These are phyloP conservation scores for Colletotrichum sublineola DNA, from an alignment of 2,329 filamentous ascomycete genomes.

Conservation along the genomic window DNA sequence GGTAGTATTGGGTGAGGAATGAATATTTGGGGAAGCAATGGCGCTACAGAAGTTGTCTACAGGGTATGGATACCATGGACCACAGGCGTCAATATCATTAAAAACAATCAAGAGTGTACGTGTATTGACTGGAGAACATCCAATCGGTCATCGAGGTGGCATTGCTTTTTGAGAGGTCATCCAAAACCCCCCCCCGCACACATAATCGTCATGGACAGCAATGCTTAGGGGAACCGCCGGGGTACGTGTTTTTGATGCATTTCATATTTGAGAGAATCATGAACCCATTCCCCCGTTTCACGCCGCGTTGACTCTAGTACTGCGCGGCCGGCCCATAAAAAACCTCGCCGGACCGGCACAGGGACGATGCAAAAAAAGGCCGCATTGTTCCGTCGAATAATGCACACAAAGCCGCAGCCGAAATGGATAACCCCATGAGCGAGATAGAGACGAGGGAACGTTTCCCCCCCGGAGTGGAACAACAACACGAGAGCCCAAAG, in stretches of 20 bases:
- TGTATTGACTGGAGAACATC: too few relatives aligned
- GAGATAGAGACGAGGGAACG: constrained; percentile 12
- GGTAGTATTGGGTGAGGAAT: too few relatives aligned
- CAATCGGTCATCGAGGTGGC: too few relatives aligned
- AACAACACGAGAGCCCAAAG: constrained; percentile 35
- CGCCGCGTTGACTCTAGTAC: constrained; percentile 43
- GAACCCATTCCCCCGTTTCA: constrained; percentile 44
- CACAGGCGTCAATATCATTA: too few relatives aligned
- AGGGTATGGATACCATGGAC: too few relatives aligned
- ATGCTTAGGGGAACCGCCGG: constrained; percentile 18
- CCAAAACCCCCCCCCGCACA: not conserved
- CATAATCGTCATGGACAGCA: constrained; percentile 8
- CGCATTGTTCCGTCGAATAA: constrained; percentile 36
- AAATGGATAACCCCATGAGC: constrained; percentile 28
- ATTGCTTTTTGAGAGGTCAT: not conserved
- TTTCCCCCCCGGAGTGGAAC: constrained; percentile 26
- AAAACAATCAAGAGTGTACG: too few relatives aligned
- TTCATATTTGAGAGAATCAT: constrained; percentile 45
- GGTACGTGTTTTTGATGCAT: constrained; percentile 38
- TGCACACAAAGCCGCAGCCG: constrained; percentile 41
- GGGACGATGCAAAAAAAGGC: constrained; percentile 39
- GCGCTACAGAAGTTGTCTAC: too few relatives aligned
- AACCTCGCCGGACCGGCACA: constrained; percentile 32
- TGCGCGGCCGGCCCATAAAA: constrained; percentile 30
- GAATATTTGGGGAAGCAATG: too few relatives aligned